These are phyloP conservation scores for Alternaria ethzedia DNA, from an alignment of 2,329 filamentous ascomycete genomes.

Conservation along the genomic window DNA sequence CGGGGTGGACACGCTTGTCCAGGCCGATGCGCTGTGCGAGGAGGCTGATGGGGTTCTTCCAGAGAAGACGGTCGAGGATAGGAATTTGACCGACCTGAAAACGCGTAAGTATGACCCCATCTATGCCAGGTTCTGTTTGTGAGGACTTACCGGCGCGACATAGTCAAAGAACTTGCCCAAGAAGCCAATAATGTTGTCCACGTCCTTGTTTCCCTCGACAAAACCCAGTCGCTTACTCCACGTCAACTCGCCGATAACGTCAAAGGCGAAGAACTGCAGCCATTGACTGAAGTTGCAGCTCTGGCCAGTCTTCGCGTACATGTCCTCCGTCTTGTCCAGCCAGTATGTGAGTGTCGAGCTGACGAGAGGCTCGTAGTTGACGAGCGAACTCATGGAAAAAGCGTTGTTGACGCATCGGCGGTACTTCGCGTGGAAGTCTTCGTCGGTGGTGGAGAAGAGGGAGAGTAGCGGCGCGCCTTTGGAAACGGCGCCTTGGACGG, in stretches of 20 bases:
- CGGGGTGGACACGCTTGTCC: conserved; percentile 72
- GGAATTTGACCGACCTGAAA: conserved; percentile 74
- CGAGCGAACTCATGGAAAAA: conserved; percentile 77
- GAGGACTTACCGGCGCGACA: conserved; percentile 66
- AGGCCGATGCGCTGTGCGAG: conserved; percentile 71
- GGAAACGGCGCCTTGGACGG: conserved; percentile 75
- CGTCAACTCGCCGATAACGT: conserved; percentile 79
- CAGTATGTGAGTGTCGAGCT: conserved; percentile 77
- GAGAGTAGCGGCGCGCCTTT: conserved; percentile 72
- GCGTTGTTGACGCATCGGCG: conserved; percentile 76
- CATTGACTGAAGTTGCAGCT: conserved; percentile 72
- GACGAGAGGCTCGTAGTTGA: conserved; percentile 81
- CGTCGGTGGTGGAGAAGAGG: conserved; percentile 78
- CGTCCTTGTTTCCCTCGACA: conserved; percentile 74
- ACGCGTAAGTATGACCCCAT: conserved; percentile 12
- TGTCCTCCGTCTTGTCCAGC: conserved; percentile 58
- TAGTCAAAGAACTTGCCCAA: conserved; percentile 71
- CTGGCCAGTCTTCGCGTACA: conserved; percentile 50
- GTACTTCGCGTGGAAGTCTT: conserved; percentile 76
- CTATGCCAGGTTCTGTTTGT: background rate
- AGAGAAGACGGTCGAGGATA: conserved; percentile 70
- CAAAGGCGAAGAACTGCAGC: conserved; percentile 83
- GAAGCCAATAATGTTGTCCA: conserved; percentile 75
- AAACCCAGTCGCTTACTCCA: conserved; percentile 79
- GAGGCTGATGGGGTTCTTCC: conserved; percentile 77